These are phyloP conservation scores for Wickerhamomyces hampshirensis DNA, from an alignment of 805 yeast species.

Conservation along the genomic window DNA sequence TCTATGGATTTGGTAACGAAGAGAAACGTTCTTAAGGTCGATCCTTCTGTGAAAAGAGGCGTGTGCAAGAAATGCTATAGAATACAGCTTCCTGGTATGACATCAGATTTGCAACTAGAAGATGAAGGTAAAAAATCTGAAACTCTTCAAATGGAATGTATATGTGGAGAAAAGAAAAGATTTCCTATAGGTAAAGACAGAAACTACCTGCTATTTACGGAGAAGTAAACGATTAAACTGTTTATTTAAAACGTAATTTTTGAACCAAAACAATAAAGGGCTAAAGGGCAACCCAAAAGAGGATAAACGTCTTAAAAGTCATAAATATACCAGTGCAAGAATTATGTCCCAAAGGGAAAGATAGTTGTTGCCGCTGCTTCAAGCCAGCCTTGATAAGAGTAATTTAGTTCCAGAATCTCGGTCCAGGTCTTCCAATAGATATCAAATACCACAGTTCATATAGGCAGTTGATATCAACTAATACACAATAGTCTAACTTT, in stretches of 20 bases:
- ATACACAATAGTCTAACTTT: constrained; percentile 12
- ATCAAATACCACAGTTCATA: too few species aligned
- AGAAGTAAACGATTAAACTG: too few species aligned
- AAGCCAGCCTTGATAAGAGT: too few species aligned
- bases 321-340: too few species aligned
- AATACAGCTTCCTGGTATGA: constrained; percentile 44
- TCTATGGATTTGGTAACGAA: constrained; percentile 59
- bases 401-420: too few species aligned
- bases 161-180: constrained; percentile 48
- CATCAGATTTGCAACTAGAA: constrained; percentile 33
- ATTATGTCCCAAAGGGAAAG: too few species aligned
- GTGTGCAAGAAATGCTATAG: constrained; percentile 65
- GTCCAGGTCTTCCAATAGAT: too few species aligned
- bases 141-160: constrained; percentile 44
- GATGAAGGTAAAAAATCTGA: constrained; percentile 45
- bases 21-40: constrained; percentile 58
- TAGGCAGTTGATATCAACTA: background rate
- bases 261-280: too few species aligned
- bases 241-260: too few species aligned
- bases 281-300: too few species aligned
- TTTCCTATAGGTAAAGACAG: constrained; percentile 60
- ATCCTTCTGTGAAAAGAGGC: constrained; percentile 62
- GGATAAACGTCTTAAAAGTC: too few species aligned
- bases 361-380: too few species aligned
- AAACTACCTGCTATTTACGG: constrained; percentile 43